phyloP scores from a whole-genome alignment of 2,329 filamentous ascomycete genomes.

The Penicillium sp. region DNA sequence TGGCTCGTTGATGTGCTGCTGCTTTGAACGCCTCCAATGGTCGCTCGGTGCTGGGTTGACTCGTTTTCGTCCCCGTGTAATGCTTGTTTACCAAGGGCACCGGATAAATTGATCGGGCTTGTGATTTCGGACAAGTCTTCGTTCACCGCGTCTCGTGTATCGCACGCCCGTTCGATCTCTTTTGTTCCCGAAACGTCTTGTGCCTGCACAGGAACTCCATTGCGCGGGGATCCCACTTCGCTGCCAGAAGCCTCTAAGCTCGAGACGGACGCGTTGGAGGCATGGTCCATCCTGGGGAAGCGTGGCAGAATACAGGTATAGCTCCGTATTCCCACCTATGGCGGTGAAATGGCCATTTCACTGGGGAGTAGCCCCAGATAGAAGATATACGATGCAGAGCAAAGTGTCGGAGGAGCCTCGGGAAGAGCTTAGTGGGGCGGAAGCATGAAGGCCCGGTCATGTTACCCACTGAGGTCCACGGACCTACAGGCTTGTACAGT shows the following conservation, averaged over 20 bases:
- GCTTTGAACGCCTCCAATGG: background rate
- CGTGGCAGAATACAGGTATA: constrained; percentile 3
- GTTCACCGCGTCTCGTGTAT: constrained; percentile 4
- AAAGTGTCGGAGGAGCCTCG: background rate
- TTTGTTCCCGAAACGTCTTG: constrained; percentile 9
- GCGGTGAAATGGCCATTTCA: background rate
- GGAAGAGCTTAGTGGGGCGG: background rate
- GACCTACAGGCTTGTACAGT: background rate
- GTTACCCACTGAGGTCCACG: background rate
- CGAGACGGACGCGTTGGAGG: constrained; percentile 21
- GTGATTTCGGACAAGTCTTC: constrained; percentile 8
- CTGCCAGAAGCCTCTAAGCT: constrained; percentile 16
- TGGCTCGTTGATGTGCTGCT: background rate
- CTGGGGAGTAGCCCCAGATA: background rate
- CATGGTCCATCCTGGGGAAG: constrained; percentile 32
- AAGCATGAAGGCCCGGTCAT: background rate
- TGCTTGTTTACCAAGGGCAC: constrained; percentile 20
- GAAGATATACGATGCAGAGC: background rate
- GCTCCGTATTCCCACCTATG: background rate
- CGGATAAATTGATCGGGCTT: constrained; percentile 19
- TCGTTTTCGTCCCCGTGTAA: constrained; percentile 9
- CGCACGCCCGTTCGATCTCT: background rate
- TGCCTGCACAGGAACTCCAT: constrained; percentile 9
- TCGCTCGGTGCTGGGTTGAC: background rate
- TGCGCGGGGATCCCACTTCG: constrained; percentile 11